Base-by-base conservation (phyloP, 305 asterid genomes). In the Caryopteris hybrid region DNA sequence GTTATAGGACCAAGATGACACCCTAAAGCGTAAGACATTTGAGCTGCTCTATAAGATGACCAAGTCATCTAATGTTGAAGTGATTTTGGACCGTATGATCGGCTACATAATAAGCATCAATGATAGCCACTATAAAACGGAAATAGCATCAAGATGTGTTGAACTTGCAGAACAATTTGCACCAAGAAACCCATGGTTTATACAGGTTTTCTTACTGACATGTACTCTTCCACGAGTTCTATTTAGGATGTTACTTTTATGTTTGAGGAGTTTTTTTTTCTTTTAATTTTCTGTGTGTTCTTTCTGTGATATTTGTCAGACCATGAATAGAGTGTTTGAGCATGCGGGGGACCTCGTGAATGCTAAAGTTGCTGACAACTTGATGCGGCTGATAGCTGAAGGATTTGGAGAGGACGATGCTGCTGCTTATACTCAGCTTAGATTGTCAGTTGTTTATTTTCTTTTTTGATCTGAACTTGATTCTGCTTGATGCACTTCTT, bases 131-230 rank as follows among this genome's bases (percentile, higher is more conserved):
- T 84, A 81, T 80, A 89, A 87, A 83, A 85, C 92, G 25, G 96
- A 89, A 82, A 89, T 87, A 76, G 96, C 96, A 62, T 89, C 96
- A 55, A 86, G 92, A 79, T 89, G 95, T 67, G 88, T 89, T 58
- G 97, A 90, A 74, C 90, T 90, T 68, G 97, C 92, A 1, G 97
- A 90, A 76, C 97, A 90, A 73, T 90, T 84, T 56, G 96, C 97
- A 14, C 93, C 96, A 41, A 90, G 97, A 86, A 90, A 90, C 85
- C 92, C 82, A 62, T 90, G 97, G 97, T 90, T 90, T 75, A 88
- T 88, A 77, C 90, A 83, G 97, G 97, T 90, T 60, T 69, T 51
- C 67, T 61, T 12, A 46, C 54, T 66, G 69, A 33, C 33, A 14
- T 61, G 21, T 16, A 36, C 54, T 50, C 23, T 52, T 52, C 23